phyloP scores from a whole-genome alignment of 2,329 filamentous ascomycete species.

The Aureobasidium namibiae region DNA sequence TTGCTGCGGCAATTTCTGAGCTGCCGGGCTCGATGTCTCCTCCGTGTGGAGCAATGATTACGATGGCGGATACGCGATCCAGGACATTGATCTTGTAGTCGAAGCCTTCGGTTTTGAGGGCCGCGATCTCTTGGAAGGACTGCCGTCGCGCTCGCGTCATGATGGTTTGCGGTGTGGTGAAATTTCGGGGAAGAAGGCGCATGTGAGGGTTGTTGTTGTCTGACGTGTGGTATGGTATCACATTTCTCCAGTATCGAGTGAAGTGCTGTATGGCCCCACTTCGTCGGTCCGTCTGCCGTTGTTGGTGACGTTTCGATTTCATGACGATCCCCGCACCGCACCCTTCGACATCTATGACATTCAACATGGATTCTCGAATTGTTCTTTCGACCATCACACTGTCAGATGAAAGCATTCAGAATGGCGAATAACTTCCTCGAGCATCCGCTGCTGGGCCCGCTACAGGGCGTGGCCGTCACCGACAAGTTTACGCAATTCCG shows the following conservation, averaged over 20 bases:
- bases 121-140: background rate
- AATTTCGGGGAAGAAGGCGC: background rate
- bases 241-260: too few species aligned
- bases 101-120: background rate
- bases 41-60: background rate
- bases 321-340: background rate
- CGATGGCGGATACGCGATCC: background rate
- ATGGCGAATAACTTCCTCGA: background rate
- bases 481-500: constrained; percentile 10
- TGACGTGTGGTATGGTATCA: background rate
- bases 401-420: background rate
- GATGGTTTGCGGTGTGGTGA: background rate
- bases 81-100: background rate
- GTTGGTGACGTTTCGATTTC: background rate
- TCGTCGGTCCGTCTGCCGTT: too few species aligned
- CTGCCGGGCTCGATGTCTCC: background rate
- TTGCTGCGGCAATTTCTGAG: background rate
- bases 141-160: background rate
- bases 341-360: background rate
- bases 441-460: constrained; percentile 6
- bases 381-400: background rate
- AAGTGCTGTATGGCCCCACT: background rate
- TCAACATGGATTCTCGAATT: background rate
- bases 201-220: background rate
- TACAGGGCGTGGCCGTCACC: background rate